These are phyloP conservation scores for Ogataea allantospora DNA, from an alignment of 805 yeast genomes.

Conservation along the genomic window DNA sequence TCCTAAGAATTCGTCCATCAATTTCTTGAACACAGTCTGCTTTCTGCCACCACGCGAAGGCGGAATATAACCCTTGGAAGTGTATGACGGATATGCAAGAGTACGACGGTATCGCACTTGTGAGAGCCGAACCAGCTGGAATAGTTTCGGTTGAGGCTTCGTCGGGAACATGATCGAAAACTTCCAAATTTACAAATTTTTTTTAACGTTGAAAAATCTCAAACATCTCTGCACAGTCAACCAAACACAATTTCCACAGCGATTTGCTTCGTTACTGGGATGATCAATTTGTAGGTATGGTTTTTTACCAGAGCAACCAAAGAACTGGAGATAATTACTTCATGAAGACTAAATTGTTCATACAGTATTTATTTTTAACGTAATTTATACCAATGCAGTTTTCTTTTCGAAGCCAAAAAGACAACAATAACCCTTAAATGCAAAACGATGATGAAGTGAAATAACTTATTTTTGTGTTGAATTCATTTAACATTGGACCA, in stretches of 20 bases:
- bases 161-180: slow-evolving; percentile 2
- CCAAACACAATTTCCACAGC: no score
- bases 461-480: slow-evolving; percentile 8
- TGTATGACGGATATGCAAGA: slow-evolving; percentile 53
- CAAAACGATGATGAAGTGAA: slow-evolving; percentile 21
- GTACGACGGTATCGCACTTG: slow-evolving; percentile 50
- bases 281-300: no score
- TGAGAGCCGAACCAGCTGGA: slow-evolving; percentile 27
- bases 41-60: slow-evolving; percentile 34
- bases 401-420: slow-evolving; percentile 18
- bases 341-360: neutral
- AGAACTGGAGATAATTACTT: neutral
- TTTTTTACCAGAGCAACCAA: no score
- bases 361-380: slow-evolving; percentile 5
- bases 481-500: slow-evolving; percentile 35
- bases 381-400: slow-evolving; percentile 10
- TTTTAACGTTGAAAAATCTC: slow-evolving; percentile 1
- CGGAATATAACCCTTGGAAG: slow-evolving; percentile 42
- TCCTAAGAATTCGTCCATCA: slow-evolving; percentile 75
- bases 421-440: slow-evolving; percentile 10
- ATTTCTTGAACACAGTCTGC: slow-evolving; percentile 55
- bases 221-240: no score
- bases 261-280: neutral
- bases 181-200: slow-evolving; percentile 7
- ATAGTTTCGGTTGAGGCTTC: slow-evolving; percentile 1